These are phyloP conservation scores for Penicillium egyptiacum DNA, from an alignment of 495 filamentous ascomycete species.

Conservation along the genomic window DNA sequence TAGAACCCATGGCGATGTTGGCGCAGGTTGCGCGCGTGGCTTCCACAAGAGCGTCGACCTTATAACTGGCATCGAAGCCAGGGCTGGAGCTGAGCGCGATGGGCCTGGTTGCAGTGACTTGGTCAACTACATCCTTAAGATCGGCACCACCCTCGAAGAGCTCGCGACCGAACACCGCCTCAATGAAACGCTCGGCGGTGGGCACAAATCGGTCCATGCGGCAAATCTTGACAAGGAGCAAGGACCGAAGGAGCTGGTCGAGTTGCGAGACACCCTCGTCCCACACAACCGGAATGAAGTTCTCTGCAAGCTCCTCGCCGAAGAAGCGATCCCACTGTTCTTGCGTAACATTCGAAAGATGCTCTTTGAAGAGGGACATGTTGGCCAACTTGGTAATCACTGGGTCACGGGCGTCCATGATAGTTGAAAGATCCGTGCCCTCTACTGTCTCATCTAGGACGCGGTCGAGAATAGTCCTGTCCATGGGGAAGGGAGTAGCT, in stretches of 20 bases:
- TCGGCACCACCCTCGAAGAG: slow-evolving; percentile 81
- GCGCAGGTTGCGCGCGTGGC: slow-evolving; percentile 77
- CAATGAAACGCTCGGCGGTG: slow-evolving; percentile 82
- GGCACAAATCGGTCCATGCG: slow-evolving; percentile 94
- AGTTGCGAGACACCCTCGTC: slow-evolving; percentile 59
- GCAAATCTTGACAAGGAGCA: slow-evolving; percentile 91
- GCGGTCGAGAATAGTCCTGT: slow-evolving; percentile 79
- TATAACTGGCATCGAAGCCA: slow-evolving; percentile 98
- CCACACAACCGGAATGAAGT: slow-evolving; percentile 78
- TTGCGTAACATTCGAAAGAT: slow-evolving; percentile 58
- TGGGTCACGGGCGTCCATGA: slow-evolving; percentile 62
- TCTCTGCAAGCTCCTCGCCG: slow-evolving; percentile 82
- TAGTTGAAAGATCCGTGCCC: slow-evolving; percentile 74
- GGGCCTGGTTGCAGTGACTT: slow-evolving; percentile 80
- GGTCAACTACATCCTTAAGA: slow-evolving; percentile 76
- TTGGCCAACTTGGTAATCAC: slow-evolving; percentile 66
- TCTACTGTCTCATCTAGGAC: slow-evolving; percentile 78
- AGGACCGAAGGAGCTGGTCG: slow-evolving; percentile 77
- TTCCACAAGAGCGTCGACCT: slow-evolving; percentile 93
- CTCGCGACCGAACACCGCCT: slow-evolving; percentile 82
- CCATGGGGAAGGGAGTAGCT: slow-evolving; percentile 90
- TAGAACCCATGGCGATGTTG: slow-evolving; percentile 98
- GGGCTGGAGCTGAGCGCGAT: slow-evolving; percentile 91
- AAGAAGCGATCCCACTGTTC: slow-evolving; percentile 79
- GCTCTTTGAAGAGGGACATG: slow-evolving; percentile 71